Base-by-base conservation (phyloP, 306 rosid genomes). In the Medicago arabica region DNA sequence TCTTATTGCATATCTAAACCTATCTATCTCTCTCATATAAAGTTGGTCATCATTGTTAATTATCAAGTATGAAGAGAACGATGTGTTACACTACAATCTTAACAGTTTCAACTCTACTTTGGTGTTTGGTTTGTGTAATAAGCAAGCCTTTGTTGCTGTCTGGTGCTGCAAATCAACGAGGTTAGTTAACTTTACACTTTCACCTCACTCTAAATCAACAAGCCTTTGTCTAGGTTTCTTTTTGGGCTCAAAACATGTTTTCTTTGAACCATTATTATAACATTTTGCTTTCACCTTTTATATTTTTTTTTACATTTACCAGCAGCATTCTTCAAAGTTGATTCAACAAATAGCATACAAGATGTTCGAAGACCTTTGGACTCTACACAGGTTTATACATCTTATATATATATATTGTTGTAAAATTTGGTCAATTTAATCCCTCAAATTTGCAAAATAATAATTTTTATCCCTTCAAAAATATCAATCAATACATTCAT, bases 131-230 rank as follows among this genome's bases (percentile, higher is more conserved):
- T 51, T 51, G 4, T 51, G 58, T 16, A 51, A 16, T 16, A 16
- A 51, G 58, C 58, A 51, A 51, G 5, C 75, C 72, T 47, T 28
- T 57, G 46, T 70, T 23, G 15, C 61, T 59, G 2, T 40, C 67
- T 43, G 77, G 31, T 60, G 53, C 79, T 84, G 53, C 79, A 70
- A 71, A 40, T 80, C 72, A 74, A 71, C 84, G 76, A 83, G 87
- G 87, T 84, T 16, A 67, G 82, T 49, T 17, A 19, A 1, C 14
- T 46, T n/a, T 12, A 18, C 61, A 75, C 50, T 75, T 83, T 44
- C 51, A 78, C 64, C 44, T 67, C 34, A 46, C 47, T 41, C 47
- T 11, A 9, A 9, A 9, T 11, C 47, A 41, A 41, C 47, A 31
- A 3, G 6, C 47, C 47, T 41, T 2, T 41, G 47, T 9, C 1